These are phyloP conservation scores for Apiospora malaysiana DNA, from an alignment of 2,329 filamentous ascomycete species.

Conservation along the genomic window DNA sequence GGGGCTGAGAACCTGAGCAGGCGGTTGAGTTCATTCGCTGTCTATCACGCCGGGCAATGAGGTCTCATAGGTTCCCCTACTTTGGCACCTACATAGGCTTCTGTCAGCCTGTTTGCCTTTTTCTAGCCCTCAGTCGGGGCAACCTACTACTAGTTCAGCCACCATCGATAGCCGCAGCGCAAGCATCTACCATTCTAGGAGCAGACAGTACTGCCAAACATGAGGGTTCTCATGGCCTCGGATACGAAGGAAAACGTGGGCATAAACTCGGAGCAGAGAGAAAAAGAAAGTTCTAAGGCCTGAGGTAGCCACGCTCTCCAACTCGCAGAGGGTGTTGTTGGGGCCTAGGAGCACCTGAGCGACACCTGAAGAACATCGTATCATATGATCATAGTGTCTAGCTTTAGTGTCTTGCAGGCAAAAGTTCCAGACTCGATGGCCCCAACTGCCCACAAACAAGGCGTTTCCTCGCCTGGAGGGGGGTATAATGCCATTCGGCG, in stretches of 20 bases:
- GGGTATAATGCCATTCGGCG: not conserved
- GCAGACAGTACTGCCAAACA: not conserved
- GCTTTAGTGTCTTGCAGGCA: not conserved
- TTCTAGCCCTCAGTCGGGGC: not conserved
- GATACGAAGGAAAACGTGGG: not conserved
- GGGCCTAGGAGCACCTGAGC: not conserved
- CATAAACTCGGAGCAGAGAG: not conserved
- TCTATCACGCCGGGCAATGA: not conserved
- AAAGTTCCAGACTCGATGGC: not conserved
- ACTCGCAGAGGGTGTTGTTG: not conserved
- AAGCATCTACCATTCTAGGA: not conserved
- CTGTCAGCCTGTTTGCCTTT: not conserved
- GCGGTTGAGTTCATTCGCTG: not conserved
- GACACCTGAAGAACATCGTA: not conserved
- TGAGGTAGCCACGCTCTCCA: not conserved
- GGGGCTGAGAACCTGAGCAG: not conserved
- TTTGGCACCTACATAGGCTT: not conserved
- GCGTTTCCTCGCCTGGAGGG: not conserved
- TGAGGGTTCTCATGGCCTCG: not conserved
- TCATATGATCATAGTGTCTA: not conserved
- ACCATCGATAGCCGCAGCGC: slow-evolving; percentile 1
- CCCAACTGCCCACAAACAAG: not conserved
- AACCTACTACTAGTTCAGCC: not conserved
- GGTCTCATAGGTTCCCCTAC: not conserved
- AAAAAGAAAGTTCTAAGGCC: not conserved